Conservation (phyloP, 2,329 filamentous ascomycete species). For the Sclerotinia trifoliorum region DNA sequence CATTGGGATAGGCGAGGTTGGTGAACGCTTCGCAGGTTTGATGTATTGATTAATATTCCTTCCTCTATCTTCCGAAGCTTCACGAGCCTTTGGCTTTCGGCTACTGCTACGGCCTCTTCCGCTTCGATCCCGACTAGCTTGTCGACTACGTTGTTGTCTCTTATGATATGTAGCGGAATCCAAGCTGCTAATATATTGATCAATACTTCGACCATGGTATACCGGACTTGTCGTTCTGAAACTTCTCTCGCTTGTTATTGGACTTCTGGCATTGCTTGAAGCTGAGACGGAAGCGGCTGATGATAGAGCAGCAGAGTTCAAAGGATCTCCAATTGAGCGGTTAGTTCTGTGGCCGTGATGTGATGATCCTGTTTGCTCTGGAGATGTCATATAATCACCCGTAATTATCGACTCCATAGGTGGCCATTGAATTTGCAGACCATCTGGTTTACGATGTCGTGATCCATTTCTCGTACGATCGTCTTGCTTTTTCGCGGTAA, state of each 20-base stretch:
- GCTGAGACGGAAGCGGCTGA: constrained; percentile 55
- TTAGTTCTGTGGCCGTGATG: constrained; percentile 45
- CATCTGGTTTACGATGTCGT: constrained; percentile 74
- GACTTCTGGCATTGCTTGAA: constrained; percentile 49
- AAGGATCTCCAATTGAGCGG: constrained; percentile 8
- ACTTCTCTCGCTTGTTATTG: constrained; percentile 46
- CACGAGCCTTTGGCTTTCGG: constrained; percentile 52
- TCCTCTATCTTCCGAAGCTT: constrained; percentile 68
- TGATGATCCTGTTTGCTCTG: constrained; percentile 54
- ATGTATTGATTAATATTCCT: constrained; percentile 59
- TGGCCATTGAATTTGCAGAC: constrained; percentile 62
- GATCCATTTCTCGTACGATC: constrained; percentile 66
- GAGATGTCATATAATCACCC: constrained; percentile 54
- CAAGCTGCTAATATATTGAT: constrained; percentile 83
- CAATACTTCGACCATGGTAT: constrained; percentile 64
- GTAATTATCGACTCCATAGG: constrained; percentile 52
- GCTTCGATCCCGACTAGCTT: constrained; percentile 45
- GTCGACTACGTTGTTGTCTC: constrained; percentile 49
- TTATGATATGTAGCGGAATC: constrained; percentile 70
- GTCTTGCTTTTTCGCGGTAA: constrained; percentile 60
- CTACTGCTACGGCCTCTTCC: constrained; percentile 49
- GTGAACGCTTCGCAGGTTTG: constrained; percentile 77
- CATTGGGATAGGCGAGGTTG: constrained; percentile 91
- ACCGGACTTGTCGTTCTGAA: constrained; percentile 53
- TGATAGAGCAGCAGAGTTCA: constrained; percentile 44